Percentiles rank a stretch among this genome's conserved stretches.
phyloP scores from a whole-genome alignment of 768 basidiomycete genomes.

The Leccinum olivaceopallidum region DNA sequence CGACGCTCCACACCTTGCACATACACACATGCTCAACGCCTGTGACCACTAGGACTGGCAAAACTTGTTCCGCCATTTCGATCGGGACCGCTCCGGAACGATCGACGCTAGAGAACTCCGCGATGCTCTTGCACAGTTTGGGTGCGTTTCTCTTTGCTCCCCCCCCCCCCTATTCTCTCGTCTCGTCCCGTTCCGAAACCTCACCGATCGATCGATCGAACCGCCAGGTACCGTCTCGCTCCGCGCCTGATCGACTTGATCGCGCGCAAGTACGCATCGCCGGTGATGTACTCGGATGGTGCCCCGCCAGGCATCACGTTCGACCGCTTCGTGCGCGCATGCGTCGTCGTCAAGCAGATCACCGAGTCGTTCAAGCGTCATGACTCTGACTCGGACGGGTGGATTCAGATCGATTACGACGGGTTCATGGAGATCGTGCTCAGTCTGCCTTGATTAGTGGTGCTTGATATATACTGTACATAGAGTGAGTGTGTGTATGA shows the following conservation, averaged over 20 bases:
- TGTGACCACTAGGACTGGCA: constrained; percentile 65
- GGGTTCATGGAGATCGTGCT: constrained; percentile 54
- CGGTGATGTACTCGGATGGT: constrained; percentile 33
- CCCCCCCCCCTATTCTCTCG: background rate
- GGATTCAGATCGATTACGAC: constrained; percentile 56
- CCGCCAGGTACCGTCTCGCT: constrained; percentile 58
- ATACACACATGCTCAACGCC: background rate
- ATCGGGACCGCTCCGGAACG: constrained; percentile 78
- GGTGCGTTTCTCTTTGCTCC: constrained; percentile 36
- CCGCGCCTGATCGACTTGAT: constrained; percentile 66
- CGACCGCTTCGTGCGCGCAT: constrained; percentile 85
- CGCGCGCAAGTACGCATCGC: constrained; percentile 72
- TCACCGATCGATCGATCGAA: background rate
- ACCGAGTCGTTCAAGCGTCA: constrained; percentile 67
- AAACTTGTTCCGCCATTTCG: constrained; percentile 80
- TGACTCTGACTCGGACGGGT: constrained; percentile 61
- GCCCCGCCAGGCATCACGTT: constrained; percentile 69
- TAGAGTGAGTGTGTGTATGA: background rate
- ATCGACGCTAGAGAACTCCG: constrained; percentile 72
- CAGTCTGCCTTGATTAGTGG: constrained; percentile 39
- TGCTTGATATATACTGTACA: background rate
- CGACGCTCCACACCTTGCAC: background rate
- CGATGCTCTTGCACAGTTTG: constrained; percentile 73
- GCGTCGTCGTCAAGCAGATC: constrained; percentile 79
- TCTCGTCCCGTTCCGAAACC: background rate